Evolutionary conservation across 2,329 filamentous ascomycete genomes (phyloP).

Genomic region (Trichoderma endophyticum): DNA sequence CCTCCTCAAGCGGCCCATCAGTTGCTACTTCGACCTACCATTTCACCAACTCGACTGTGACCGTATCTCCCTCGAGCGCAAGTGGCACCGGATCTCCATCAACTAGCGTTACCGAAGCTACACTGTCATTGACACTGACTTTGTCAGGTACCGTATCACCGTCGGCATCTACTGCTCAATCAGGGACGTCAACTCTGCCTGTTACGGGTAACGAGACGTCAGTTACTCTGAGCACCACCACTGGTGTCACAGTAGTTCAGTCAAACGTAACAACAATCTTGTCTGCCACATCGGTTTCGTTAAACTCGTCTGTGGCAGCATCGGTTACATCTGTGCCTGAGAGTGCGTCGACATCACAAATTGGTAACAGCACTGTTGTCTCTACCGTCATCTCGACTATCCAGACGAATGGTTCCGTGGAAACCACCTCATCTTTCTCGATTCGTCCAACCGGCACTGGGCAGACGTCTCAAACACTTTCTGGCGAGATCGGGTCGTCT

Average conservation of each 20-base stretch:
- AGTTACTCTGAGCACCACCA: neutral
- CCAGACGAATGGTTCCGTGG: neutral
- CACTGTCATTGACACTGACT: conserved; percentile 2
- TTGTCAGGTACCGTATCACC: conserved; percentile 4
- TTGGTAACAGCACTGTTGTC: neutral
- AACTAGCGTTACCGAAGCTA: conserved; percentile 5
- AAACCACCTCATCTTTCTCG: neutral
- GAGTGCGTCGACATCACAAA: neutral
- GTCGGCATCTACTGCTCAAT: neutral
- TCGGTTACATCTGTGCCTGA: neutral
- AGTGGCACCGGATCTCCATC: neutral
- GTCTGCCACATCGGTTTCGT: neutral
- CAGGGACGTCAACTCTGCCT: neutral
- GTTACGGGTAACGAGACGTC: conserved; percentile 5
- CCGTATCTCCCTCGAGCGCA: neutral
- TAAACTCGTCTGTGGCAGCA: neutral
- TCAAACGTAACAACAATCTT: neutral
- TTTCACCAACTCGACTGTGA: conserved; percentile 15
- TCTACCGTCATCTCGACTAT: neutral
- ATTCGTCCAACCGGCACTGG: neutral
- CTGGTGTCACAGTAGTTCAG: neutral
- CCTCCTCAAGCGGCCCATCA: neutral
- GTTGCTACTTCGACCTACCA: conserved; percentile 1
- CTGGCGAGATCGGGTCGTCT: neutral
- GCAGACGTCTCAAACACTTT: neutral